A percentile compares a stretch with the other conserved stretches of the same genome.
Evolutionary conservation across 768 basidiomycete species (phyloP).

Genomic region (Suillus tomentosus): DNA sequence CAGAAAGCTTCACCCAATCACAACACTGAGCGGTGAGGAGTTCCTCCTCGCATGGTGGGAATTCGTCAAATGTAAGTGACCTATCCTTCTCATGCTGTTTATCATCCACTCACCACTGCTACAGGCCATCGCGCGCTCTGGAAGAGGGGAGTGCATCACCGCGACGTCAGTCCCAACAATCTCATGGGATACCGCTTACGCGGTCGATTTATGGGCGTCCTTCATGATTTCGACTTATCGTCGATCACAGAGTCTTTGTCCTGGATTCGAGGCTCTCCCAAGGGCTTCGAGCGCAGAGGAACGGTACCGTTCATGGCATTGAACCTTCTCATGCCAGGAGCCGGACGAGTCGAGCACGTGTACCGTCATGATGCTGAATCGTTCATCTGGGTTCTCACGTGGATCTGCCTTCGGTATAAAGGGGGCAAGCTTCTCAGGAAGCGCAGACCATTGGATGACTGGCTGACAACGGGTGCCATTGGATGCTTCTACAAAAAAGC

Average conservation of each 20-base stretch:
- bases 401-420: neutral
- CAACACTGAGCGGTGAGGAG: neutral
- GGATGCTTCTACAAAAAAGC: neutral
- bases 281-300: neutral
- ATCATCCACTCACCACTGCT: neutral
- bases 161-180: neutral
- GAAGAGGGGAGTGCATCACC: neutral
- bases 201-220: neutral
- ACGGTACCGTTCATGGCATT: neutral
- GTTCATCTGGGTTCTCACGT: neutral
- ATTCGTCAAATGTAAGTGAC: neutral
- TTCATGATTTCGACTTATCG: neutral
- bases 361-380: neutral
- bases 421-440: neutral
- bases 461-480: neutral
- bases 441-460: neutral
- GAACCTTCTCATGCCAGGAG: neutral
- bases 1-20: neutral
- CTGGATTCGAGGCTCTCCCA: neutral
- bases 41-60: neutral
- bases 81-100: neutral
- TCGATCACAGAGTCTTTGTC: neutral
- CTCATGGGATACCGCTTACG: neutral
- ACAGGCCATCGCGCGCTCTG: neutral
- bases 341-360: neutral